Base-by-base conservation (phyloP, 768 basidiomycete genomes). In the Mycena filopes region DNA sequence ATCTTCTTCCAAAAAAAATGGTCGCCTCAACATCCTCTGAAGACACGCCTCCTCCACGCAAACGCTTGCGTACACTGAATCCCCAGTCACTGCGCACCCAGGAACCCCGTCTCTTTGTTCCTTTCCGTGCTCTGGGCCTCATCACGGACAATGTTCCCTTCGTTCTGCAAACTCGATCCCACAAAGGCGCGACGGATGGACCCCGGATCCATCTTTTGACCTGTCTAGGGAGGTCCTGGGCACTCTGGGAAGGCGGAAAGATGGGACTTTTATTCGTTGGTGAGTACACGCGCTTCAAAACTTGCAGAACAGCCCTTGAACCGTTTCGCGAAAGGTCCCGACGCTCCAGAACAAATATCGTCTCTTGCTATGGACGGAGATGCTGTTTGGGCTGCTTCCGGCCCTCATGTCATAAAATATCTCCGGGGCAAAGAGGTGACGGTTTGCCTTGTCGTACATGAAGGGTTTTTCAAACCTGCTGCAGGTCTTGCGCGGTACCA, bases 51-150 rank as follows among this genome's bases (percentile, higher is more conserved):
- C 85, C 84, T n/a, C 86, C 86, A 29, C 80, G 85, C 65, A 88
- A 88, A 76, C 81, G 82, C 31, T 78, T 80, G 20, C 80, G 85
- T 36, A 36, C 36, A 15, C 80, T 82, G 68, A 78, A 79, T 45
- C 62, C 62, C 26, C 56, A 71, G 28, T 63, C 68, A 36, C 66
- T 56, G 42, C 65, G 59, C 38, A 69, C 68, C 38, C 67, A 77
- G 55, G 81, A 82, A 70, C 81, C 80, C 0, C 81, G 84, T 46
- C 79, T 99, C 43, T 99, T 97, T 74, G 93, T 91, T 6, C 97
- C 98, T 4, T 99, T 99, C 75, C 87, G 98, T 63, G 96, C 96
- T 9, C 86, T 99, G n/a, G 97, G 98, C 28, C 86, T 95, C 61
- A 86, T 99, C 72, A 95, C 96, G 46, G 96, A 97, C 74, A 86